Evolutionary conservation across 345 rosid genomes (phyloP), one percentile per base, ranked within the genome.

Genomic region (Microthlaspi erraticum): DNA sequence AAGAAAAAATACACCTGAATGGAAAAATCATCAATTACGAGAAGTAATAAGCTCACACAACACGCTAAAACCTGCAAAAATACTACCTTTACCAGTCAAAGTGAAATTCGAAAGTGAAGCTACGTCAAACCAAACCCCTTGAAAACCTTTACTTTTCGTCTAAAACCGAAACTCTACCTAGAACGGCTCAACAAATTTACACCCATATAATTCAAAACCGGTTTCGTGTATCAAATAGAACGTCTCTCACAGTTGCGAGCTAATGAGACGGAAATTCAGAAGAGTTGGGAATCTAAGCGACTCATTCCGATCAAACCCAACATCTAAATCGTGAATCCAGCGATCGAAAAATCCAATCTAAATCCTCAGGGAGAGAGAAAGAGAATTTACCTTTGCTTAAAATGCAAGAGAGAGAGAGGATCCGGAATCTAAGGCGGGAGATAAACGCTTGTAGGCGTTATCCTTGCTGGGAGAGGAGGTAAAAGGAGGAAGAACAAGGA

Each of bases 311-410:
- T 57, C 29, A 43, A 51, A 58, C 34, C 56, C 8, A 74, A 59
- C 8, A 52, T 14, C 41, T 4, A 58, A 62, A 52, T 34, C 39
- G 42, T 16, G 29, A 60, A 10, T 7, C 52, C 41, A 8, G n/a
- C 43, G 51, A 67, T 54, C 57, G 50, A 36, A 19, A 33, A 17
- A 31, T 41, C 34, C 38, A 18, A 52, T 6, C 51, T 43, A 17
- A n/a, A 13, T 34, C 42, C n/a, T 48, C 18, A 60, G 11, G 8
- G 50, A 29, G 70, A 61, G 45, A 45, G 31, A 11, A 14, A 12
- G 10, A 41, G 53, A 31, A 38, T 38, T 66, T 17, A 75, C 79
- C 79, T 75, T 62, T 54, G 66, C 65, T 63, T 61, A 69, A 4
- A 65, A 61, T 54, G 68, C 51, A 44, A 75, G 69, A 20, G 71